These are phyloP conservation scores for Yamadazyma phyllophila DNA, from an alignment of 805 yeast genomes.

Conservation along the genomic window DNA sequence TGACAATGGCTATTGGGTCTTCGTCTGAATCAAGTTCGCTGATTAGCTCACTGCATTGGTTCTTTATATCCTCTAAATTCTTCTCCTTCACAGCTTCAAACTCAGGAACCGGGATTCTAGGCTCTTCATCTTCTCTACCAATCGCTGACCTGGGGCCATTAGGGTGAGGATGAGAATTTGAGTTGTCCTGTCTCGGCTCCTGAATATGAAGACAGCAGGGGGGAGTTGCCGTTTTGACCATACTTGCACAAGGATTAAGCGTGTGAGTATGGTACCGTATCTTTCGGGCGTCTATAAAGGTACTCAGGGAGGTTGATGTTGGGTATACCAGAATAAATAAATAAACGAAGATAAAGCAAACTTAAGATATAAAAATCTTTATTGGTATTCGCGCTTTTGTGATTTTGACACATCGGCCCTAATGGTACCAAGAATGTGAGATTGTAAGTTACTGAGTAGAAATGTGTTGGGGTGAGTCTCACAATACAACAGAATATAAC, in stretches of 20 bases:
- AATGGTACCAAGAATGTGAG: no score
- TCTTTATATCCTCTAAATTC: constrained; percentile 29
- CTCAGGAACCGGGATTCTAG: background rate
- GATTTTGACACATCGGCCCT: background rate
- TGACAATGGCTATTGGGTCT: constrained; percentile 46
- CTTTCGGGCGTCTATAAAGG: no score
- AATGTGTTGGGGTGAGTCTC: no score
- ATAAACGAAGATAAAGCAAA: constrained; percentile 5
- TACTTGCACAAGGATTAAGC: background rate
- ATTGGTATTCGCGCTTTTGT: background rate
- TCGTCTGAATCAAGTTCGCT: constrained; percentile 31
- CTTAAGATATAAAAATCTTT: constrained; percentile 4
- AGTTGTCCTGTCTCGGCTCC: background rate
- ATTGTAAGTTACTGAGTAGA: no score
- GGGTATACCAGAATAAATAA: background rate
- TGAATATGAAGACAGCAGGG: background rate
- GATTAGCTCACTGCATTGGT: constrained; percentile 30
- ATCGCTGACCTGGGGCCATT: no score
- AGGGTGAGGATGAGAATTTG: background rate
- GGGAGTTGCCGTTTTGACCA: constrained; percentile 2
- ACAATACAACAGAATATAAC: no score
- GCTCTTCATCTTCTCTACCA: no score
- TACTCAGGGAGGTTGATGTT: no score
- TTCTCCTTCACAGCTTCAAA: constrained; percentile 15
- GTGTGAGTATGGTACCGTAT: no score